Base-by-base conservation (phyloP, 768 basidiomycete genomes). In the Fomitopsis serialis region DNA sequence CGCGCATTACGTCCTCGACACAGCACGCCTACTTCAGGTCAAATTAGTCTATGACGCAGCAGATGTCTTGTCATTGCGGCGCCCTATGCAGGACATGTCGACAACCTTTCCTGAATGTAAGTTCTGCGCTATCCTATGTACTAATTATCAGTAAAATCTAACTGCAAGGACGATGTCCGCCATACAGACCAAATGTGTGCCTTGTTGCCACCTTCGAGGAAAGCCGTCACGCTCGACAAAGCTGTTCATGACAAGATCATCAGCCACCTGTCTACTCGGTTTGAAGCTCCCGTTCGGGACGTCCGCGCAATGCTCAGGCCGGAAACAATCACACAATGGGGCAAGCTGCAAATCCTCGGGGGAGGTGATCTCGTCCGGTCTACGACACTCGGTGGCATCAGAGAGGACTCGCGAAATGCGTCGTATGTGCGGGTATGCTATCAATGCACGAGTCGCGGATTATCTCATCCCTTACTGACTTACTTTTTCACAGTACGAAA, bases 391-490 rank as follows among this genome's bases (percentile, higher is more conserved):
- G 54, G 52, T 2, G 49, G 17, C 2, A n/a, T 34, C 10, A 25
- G 48, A 45, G 61, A 63, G 11, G 68, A 69, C 45, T 25, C 42
- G 7, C 53, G 66, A 5, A 70, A 72, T 61, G 64, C 68, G 23
- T 55, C 65, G 22, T 73, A 58, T 63, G 63, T 74, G 17, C 50
- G 64, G 37, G 72, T 74, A 60, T 13, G 68, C 60, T 15, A 32
- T 32, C 10, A 1, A 25, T 27, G 27, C 24, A 35, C 13, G 4
- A 34, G 22, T 22, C 51, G 42, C n/a, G n/a, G n/a, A n/a, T n/a
- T n/a, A n/a, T n/a, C n/a, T n/a, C n/a, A n/a, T n/a, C n/a, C n/a
- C 44, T 42, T 43, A 46, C 35, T 40, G 52, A 52, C 47, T 21
- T 22, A 43, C 27, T 32, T 48, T 40, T 21, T 11, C 12, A 2